These are phyloP conservation scores for Chrysoporthe cubensis DNA, from an alignment of 2,329 filamentous ascomycete species.

Conservation along the genomic window DNA sequence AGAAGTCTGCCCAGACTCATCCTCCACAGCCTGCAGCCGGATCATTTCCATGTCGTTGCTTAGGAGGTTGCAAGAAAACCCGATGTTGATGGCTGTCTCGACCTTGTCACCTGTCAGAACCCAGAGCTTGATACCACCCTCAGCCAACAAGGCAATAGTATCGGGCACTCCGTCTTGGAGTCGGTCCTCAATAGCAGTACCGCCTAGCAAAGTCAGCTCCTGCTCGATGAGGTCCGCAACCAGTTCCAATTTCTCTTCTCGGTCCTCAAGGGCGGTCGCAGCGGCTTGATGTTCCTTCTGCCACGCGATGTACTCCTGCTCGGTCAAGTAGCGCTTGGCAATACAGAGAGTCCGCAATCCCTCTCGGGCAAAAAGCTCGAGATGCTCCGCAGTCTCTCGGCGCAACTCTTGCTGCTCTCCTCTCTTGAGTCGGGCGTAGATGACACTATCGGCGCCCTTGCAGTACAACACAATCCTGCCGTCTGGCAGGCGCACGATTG, in stretches of 20 bases:
- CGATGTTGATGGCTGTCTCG: constrained; percentile 99
- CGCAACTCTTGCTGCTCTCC: constrained; percentile 87
- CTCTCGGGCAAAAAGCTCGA: constrained; percentile 96
- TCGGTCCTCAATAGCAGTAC: constrained; percentile 96
- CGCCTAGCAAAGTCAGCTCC: constrained; percentile 83
- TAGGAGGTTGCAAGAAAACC: constrained; percentile 96
- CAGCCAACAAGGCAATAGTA: constrained; percentile 86
- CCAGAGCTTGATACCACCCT: constrained; percentile 98
- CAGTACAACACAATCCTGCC: constrained; percentile 89
- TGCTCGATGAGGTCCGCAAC: constrained; percentile 91
- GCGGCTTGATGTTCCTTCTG: constrained; percentile 86
- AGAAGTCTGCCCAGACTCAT: constrained; percentile 55
- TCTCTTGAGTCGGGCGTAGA: constrained; percentile 85
- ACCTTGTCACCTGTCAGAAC: constrained; percentile 98
- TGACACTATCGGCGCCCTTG: constrained; percentile 96
- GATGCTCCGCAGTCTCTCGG: constrained; percentile 82
- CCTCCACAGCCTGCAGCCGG: constrained; percentile 82
- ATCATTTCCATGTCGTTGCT: constrained; percentile 98
- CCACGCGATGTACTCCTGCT: constrained; percentile 85
- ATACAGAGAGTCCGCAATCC: constrained; percentile 94
- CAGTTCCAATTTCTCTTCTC: constrained; percentile 90
- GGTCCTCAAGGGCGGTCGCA: constrained; percentile 78
- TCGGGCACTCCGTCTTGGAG: constrained; percentile 97
- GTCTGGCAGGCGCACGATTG: constrained; percentile 93
- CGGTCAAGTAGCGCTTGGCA: constrained; percentile 77